Percentiles rank a stretch among this genome's conserved stretches.
Conservation (phyloP, 306 rosid genomes). For the Rosa chinensis region DNA sequence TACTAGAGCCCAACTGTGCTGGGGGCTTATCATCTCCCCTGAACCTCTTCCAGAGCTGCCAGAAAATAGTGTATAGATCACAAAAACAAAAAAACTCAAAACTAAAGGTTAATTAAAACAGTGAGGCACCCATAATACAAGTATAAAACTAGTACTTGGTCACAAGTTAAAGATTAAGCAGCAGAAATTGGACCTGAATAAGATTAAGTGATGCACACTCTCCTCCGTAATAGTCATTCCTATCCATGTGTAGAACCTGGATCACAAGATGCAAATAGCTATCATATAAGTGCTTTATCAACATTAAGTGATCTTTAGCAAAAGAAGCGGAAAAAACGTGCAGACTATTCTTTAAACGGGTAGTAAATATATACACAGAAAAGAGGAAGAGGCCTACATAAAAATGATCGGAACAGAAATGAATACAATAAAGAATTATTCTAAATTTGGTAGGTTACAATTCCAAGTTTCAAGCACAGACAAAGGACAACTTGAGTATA, state of each 20-base stretch:
- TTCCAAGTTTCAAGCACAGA: neutral
- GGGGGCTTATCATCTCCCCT: conserved; percentile 87
- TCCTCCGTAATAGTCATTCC: conserved; percentile 96
- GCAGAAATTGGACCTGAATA: conserved; percentile 53
- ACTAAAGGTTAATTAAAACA: neutral
- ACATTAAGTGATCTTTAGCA: neutral
- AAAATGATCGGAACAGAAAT: too few species aligned
- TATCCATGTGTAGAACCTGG: conserved; percentile 95
- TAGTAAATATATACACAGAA: too few species aligned
- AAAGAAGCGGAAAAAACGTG: neutral
- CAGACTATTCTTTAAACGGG: neutral
- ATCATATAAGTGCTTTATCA: neutral
- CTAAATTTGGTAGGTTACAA: neutral
- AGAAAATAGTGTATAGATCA: conserved; percentile 12
- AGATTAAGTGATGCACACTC: conserved; percentile 93
- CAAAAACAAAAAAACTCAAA: neutral
- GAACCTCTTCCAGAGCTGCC: conserved; percentile 94
- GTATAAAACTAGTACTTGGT: neutral
- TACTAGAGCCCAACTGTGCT: conserved; percentile 82
- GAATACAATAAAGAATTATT: neutral
- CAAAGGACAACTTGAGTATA: neutral
- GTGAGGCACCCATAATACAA: neutral
- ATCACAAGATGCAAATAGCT: conserved; percentile 11
- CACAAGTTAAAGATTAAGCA: neutral
- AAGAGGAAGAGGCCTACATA: neutral